phyloP scores from a whole-genome alignment of 225 moss, liverwort and hornwort species.

The Climacium dendroides region DNA sequence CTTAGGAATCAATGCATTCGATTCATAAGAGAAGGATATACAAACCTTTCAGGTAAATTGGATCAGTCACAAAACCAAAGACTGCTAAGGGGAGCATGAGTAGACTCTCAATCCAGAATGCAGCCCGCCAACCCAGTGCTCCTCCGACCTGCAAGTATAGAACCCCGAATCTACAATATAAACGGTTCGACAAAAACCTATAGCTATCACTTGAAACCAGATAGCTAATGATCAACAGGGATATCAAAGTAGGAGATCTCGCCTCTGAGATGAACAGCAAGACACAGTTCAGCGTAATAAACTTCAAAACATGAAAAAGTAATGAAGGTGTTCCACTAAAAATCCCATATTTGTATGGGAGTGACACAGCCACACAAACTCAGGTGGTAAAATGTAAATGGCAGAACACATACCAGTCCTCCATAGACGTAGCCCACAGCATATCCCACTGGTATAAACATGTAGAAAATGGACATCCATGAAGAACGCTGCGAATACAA shows the following conservation, averaged over 20 bases:
- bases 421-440: conserved; percentile 89
- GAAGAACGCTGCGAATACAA: conserved; percentile 38
- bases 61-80: conserved; percentile 72
- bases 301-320: neutral
- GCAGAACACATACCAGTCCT: conserved; percentile 38
- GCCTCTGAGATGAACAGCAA: neutral
- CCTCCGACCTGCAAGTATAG: conserved; percentile 42
- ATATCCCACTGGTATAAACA: conserved; percentile 80
- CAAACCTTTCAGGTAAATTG: conserved; percentile 50
- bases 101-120: conserved; percentile 72
- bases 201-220: neutral
- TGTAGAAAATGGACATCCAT: conserved; percentile 85
- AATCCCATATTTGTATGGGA: neutral
- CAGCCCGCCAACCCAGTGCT: conserved; percentile 62
- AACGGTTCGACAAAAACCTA: neutral
- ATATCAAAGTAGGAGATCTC: neutral
- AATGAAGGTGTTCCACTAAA: neutral
- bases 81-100: conserved; percentile 86
- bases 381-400: neutral
- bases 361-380: neutral
- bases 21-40: neutral
- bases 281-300: neutral
- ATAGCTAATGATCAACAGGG: neutral
- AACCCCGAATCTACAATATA: neutral
- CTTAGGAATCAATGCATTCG: neutral